These are phyloP conservation scores for Graphiopsis chlorocephala DNA, from an alignment of 2,329 filamentous ascomycete species.

Conservation along the genomic window DNA sequence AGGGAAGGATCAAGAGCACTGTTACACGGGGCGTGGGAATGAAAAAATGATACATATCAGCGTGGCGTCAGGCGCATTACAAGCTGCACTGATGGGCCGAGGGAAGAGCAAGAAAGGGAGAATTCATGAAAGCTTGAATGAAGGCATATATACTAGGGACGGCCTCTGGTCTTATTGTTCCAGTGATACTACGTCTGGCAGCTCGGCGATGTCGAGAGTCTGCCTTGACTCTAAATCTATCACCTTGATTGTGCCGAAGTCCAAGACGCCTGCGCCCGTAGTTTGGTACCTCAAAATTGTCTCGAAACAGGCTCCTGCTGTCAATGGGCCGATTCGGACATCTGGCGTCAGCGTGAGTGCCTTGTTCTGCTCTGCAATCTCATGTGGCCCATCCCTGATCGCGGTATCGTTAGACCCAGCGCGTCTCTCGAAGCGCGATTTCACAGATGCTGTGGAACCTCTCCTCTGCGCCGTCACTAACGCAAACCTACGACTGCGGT, in stretches of 20 bases:
- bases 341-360: conserved; percentile 74
- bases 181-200: conserved; percentile 63
- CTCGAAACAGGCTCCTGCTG: conserved; percentile 70
- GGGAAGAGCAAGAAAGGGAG: neutral
- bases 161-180: conserved; percentile 11
- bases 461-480: conserved; percentile 51
- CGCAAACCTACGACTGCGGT: conserved; percentile 64
- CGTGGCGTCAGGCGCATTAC: conserved; percentile 6
- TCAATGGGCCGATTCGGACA: conserved; percentile 68
- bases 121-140: neutral
- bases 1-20: neutral
- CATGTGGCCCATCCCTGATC: conserved; percentile 19
- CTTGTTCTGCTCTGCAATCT: conserved; percentile 60
- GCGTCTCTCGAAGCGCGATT: conserved; percentile 8
- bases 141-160: neutral
- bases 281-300: conserved; percentile 71
- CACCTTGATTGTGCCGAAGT: conserved; percentile 69
- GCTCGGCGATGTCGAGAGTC: conserved; percentile 71
- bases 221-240: conserved; percentile 72
- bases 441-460: neutral
- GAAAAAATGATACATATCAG: neutral
- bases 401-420: conserved; percentile 16
- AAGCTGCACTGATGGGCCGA: neutral
- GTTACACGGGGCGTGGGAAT: neutral
- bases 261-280: conserved; percentile 62